phyloP scores from a whole-genome alignment of 1,284 basidiomycete genomes.

The Tausonia pullulans region DNA sequence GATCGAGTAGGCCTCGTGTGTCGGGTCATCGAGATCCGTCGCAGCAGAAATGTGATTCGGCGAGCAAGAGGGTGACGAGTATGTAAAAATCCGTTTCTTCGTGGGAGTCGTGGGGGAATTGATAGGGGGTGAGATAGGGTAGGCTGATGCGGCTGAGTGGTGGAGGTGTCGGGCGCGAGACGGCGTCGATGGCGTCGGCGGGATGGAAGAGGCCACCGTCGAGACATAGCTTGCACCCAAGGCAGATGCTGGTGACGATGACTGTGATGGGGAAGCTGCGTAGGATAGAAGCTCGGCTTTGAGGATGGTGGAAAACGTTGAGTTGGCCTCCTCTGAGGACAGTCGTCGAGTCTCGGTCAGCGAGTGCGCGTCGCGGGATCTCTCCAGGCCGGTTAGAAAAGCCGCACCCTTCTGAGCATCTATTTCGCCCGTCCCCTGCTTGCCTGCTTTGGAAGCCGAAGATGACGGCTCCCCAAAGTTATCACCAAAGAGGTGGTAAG shows the following conservation, averaged over 20 bases:
- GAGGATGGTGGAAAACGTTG: constrained; percentile 41
- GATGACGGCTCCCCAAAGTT: constrained; percentile 17
- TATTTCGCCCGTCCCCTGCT: constrained; percentile 29
- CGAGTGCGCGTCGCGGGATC: not conserved
- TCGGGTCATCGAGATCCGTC: constrained; percentile 40
- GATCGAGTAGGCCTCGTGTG: constrained; percentile 78
- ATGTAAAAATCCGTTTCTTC: constrained; percentile 41
- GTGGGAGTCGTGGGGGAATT: constrained; percentile 34
- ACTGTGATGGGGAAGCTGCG: not conserved
- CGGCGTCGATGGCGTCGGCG: constrained; percentile 20
- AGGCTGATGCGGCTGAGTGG: constrained; percentile 29
- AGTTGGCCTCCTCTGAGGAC: constrained; percentile 40
- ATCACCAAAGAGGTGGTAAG: constrained; percentile 40
- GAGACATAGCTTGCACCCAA: no score
- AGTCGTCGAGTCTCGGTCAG: constrained; percentile 1
- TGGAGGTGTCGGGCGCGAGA: constrained; percentile 21
- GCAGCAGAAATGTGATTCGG: constrained; percentile 18
- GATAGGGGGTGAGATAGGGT: constrained; percentile 25
- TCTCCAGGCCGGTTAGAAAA: not conserved
- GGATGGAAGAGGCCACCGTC: constrained; percentile 8
- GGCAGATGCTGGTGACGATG: not conserved
- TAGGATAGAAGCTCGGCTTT: constrained; percentile 41
- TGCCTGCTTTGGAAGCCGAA: constrained; percentile 26
- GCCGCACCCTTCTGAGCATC: constrained; percentile 34
- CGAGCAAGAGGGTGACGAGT: constrained; percentile 33